These are phyloP conservation scores for Blumeria hordei DNA, from an alignment of 2,329 filamentous ascomycete genomes.

Conservation along the genomic window DNA sequence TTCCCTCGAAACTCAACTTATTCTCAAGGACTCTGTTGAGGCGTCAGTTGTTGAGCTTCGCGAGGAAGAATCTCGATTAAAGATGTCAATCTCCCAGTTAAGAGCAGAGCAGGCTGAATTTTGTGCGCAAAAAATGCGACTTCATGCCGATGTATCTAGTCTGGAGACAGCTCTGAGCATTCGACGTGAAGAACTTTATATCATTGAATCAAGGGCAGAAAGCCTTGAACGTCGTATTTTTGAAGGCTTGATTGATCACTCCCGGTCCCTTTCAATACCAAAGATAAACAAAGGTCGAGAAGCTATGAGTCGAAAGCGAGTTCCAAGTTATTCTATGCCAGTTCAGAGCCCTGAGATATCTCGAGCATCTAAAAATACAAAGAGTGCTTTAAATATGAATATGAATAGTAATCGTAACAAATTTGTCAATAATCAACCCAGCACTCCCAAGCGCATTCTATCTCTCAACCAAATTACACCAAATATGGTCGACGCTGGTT, in stretches of 20 bases:
- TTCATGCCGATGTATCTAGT: slow-evolving; percentile 69
- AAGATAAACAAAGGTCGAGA: slow-evolving; percentile 25
- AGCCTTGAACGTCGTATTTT: slow-evolving; percentile 76
- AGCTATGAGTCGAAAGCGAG: slow-evolving; percentile 26
- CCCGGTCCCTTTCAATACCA: slow-evolving; percentile 63
- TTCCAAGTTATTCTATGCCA: slow-evolving; percentile 21
- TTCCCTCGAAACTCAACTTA: slow-evolving; percentile 51
- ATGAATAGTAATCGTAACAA: slow-evolving; percentile 20
- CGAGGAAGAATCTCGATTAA: slow-evolving; percentile 37
- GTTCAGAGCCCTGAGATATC: slow-evolving; percentile 13
- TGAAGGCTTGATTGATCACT: slow-evolving; percentile 91
- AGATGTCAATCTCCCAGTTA: slow-evolving; percentile 25
- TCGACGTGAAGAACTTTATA: slow-evolving; percentile 69
- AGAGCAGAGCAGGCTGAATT: slow-evolving; percentile 48
- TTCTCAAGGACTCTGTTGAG: slow-evolving; percentile 39
- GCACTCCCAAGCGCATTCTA: slow-evolving; percentile 52
- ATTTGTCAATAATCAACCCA: slow-evolving; percentile 20
- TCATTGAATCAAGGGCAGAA: slow-evolving; percentile 79
- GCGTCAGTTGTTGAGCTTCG: slow-evolving; percentile 23
- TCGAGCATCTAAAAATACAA: slow-evolving; percentile 11
- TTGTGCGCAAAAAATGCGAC: slow-evolving; percentile 49
- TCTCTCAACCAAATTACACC: slow-evolving; percentile 76
- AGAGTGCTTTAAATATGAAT: slow-evolving; percentile 27
- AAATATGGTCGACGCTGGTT: slow-evolving; percentile 34
- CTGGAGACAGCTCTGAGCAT: slow-evolving; percentile 77